Percentiles rank a stretch among this genome's conserved stretches.
Conservation (phyloP, 495 filamentous ascomycete species). For the Xylaria grammica region DNA sequence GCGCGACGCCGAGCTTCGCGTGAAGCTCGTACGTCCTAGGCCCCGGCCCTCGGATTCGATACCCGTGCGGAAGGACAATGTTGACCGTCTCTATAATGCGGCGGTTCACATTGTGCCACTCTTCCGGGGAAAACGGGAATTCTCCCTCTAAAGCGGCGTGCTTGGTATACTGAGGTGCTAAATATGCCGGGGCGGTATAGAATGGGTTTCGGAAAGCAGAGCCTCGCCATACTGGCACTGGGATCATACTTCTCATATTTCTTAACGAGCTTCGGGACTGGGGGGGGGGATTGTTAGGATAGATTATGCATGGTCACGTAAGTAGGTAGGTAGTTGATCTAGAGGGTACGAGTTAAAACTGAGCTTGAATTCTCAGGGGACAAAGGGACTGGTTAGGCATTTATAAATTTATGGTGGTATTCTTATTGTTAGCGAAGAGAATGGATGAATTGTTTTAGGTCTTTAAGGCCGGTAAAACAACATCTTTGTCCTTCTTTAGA, state of each 20-base stretch:
- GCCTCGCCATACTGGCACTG: neutral
- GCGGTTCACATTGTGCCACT: constrained; percentile 26
- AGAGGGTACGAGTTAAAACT: neutral
- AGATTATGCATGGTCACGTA: neutral
- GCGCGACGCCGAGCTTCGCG: constrained; percentile 18
- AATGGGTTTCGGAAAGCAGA: neutral
- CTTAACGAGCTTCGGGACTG: neutral
- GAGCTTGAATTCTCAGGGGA: neutral
- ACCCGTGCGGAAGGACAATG: constrained; percentile 1
- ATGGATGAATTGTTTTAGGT: no score
- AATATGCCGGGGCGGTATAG: neutral
- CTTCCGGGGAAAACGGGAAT: constrained; percentile 8
- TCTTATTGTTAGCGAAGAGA: no score
- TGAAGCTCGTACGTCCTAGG: constrained; percentile 25
- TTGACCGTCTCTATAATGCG: constrained; percentile 27
- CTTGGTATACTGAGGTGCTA: constrained; percentile 6
- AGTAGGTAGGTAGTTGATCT: neutral
- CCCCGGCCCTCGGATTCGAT: constrained; percentile 21
- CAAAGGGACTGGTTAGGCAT: neutral
- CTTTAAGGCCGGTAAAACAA: no score
- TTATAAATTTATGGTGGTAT: no score
- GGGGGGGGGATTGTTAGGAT: neutral
- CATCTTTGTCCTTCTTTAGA: no score
- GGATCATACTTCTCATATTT: neutral
- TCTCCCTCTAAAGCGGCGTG: constrained; percentile 20